phyloP scores from a whole-genome alignment of 305 asterid genomes.

The Solanum chacoense region DNA sequence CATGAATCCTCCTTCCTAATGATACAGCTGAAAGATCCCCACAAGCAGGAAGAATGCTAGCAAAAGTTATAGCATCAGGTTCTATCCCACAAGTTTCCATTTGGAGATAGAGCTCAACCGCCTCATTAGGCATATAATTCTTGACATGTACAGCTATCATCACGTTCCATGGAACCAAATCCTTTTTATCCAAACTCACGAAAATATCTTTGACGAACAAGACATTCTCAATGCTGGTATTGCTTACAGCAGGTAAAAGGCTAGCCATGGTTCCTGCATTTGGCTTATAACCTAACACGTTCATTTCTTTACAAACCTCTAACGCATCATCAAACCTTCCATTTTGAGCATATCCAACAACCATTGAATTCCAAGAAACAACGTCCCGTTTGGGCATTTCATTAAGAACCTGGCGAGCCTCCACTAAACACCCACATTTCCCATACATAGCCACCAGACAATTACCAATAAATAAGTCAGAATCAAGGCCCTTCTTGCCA shows the following conservation, averaged over 20 bases:
- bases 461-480: constrained; percentile 54
- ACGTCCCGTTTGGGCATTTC: constrained; percentile 50
- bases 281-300: constrained; percentile 33
- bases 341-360: constrained; percentile 53
- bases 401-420: constrained; percentile 47
- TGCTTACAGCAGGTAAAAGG: constrained; percentile 72
- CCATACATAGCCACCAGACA: constrained; percentile 75
- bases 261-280: constrained; percentile 91
- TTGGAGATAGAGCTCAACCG: constrained; percentile 40
- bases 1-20: constrained; percentile 52
- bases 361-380: constrained; percentile 81
- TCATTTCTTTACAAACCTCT: constrained; percentile 64
- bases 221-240: constrained; percentile 48
- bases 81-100: constrained; percentile 46
- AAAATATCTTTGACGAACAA: constrained; percentile 50
- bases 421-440: constrained; percentile 50
- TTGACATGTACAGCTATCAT: constrained; percentile 60
- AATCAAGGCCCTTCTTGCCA: constrained; percentile 46
- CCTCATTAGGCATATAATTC: constrained; percentile 62
- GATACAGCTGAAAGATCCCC: constrained; percentile 65
- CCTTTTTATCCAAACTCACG: constrained; percentile 33
- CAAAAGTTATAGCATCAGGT: constrained; percentile 50
- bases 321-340: constrained; percentile 60
- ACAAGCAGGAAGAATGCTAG: constrained; percentile 74
- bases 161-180: constrained; percentile 72